Evolutionary conservation across 2,329 filamentous ascomycete species (phyloP).

Genomic region (Xylaria sp.): DNA sequence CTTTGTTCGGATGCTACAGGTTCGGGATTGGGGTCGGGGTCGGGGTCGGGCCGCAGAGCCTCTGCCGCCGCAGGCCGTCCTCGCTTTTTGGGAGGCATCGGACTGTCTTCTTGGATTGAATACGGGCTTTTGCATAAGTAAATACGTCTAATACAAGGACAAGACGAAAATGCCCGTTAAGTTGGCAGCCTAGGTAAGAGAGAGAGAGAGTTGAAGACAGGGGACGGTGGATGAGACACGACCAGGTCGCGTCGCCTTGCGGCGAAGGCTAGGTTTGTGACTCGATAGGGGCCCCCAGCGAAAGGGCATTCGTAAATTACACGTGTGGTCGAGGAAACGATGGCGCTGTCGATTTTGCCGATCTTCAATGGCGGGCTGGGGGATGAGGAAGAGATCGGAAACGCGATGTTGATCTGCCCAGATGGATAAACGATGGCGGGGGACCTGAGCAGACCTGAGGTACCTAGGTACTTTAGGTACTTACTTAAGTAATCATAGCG

Average conservation of each 20-base stretch:
- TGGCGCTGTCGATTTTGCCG: background rate
- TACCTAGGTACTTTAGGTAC: too few relatives aligned
- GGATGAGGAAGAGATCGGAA: background rate
- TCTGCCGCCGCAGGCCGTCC: conserved; percentile 25
- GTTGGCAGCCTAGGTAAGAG: too few relatives aligned
- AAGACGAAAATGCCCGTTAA: too few relatives aligned
- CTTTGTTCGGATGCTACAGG: background rate
- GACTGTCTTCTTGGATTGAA: background rate
- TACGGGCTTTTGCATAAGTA: background rate
- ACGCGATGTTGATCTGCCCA: conserved; percentile 1
- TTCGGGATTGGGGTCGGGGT: background rate
- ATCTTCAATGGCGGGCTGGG: background rate
- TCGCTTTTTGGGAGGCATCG: conserved; percentile 37
- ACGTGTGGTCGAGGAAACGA: background rate
- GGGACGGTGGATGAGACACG: background rate
- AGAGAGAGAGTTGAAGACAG: too few relatives aligned
- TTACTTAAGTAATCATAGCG: too few relatives aligned
- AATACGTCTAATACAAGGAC: too few relatives aligned
- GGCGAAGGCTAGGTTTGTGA: too few relatives aligned
- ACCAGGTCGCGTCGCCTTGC: conserved; percentile 14
- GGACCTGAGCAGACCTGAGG: too few relatives aligned
- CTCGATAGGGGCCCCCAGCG: too few relatives aligned
- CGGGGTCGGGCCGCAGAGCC: conserved; percentile 15
- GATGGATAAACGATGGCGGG: too few relatives aligned
- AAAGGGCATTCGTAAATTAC: background rate